Percentiles rank a stretch among this genome's conserved stretches.
phyloP scores from a whole-genome alignment of 805 yeast species.

The Debaryomyces castellii region DNA sequence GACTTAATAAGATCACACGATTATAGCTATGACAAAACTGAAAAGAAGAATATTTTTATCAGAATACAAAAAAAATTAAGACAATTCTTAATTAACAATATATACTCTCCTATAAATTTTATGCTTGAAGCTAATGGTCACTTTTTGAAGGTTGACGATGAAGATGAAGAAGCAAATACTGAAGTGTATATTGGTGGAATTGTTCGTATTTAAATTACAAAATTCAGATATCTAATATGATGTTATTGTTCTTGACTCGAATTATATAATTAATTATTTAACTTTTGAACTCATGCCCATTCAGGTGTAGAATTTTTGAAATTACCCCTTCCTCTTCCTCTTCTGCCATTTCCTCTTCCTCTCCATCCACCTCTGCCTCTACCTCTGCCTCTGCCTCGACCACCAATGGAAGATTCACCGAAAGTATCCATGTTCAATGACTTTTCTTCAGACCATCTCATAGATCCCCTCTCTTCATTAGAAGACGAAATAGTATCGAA shows the following conservation, averaged over 20 bases:
- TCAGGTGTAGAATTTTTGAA: slow-evolving; percentile 22
- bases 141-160: slow-evolving; percentile 16
- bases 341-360: slow-evolving; percentile 17
- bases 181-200: slow-evolving; percentile 28
- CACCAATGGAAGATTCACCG: slow-evolving; percentile 63
- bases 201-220: slow-evolving; percentile 17
- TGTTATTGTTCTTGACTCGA: background rate
- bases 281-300: slow-evolving; percentile 22
- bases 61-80: slow-evolving; percentile 12
- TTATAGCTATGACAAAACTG: slow-evolving; percentile 11
- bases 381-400: slow-evolving; percentile 52
- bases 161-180: slow-evolving; percentile 20
- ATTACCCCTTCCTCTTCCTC: slow-evolving; percentile 20
- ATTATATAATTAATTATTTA: background rate
- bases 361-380: slow-evolving; percentile 19
- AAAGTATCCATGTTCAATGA: slow-evolving; percentile 77
- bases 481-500: slow-evolving; percentile 84
- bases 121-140: slow-evolving; percentile 21
- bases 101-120: slow-evolving; percentile 26
- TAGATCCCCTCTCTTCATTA: slow-evolving; percentile 43
- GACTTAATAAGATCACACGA: slow-evolving; percentile 25
- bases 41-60: slow-evolving; percentile 16
- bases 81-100: slow-evolving; percentile 19
- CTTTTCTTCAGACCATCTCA: slow-evolving; percentile 75
- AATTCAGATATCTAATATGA: background rate